These are phyloP conservation scores for Silene vulgaris DNA, from an alignment of 179 eudicot genomes.

Conservation along the genomic window DNA sequence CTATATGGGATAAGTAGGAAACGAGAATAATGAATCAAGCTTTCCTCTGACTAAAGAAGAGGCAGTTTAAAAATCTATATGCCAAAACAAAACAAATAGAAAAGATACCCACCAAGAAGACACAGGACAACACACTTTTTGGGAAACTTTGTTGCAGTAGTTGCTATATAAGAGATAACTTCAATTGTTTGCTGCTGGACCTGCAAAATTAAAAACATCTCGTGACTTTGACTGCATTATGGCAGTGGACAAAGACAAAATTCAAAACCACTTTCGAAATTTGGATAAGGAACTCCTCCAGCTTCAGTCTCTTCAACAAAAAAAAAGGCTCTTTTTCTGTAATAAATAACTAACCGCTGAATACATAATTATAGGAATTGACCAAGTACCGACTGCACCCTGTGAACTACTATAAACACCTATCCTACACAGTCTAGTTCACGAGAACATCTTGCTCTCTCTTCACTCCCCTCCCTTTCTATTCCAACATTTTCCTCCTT, in stretches of 20 bases:
- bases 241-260: neutral
- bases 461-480: neutral
- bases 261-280: neutral
- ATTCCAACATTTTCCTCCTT: neutral
- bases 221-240: neutral
- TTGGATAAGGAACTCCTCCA: neutral
- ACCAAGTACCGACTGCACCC: too few relatives aligned
- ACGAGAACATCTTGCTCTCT: neutral
- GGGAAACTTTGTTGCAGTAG: slow-evolving; percentile 75
- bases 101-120: slow-evolving; percentile 57
- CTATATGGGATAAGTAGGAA: neutral
- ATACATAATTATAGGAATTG: too few relatives aligned
- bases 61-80: neutral
- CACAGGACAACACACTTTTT: slow-evolving; percentile 98
- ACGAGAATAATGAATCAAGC: neutral
- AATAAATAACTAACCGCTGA: too few relatives aligned
- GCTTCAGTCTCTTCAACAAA: neutral
- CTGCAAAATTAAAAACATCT: slow-evolving; percentile 36
- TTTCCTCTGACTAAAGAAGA: neutral
- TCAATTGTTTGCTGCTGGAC: slow-evolving; percentile 98
- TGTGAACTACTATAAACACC: too few relatives aligned
- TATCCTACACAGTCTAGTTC: too few relatives aligned
- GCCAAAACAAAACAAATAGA: neutral
- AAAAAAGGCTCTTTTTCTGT: too few relatives aligned
- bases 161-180: slow-evolving; percentile 65